Conservation (phyloP, 768 basidiomycete genomes). For the Hemileccinum rubropunctum region DNA sequence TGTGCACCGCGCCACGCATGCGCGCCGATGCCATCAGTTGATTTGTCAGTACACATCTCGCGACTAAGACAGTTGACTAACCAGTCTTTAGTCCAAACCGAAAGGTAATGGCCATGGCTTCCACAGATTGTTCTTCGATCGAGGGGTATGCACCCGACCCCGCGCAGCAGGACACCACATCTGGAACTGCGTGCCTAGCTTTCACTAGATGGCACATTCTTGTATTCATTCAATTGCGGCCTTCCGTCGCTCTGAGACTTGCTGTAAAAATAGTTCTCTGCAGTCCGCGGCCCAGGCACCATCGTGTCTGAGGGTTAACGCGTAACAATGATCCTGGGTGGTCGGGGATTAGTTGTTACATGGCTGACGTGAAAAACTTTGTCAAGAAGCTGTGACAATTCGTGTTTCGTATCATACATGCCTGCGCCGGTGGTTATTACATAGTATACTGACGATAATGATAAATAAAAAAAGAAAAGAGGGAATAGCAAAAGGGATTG, state of each 20-base stretch:
- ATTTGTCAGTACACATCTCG: too few relatives aligned
- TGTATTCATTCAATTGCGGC: neutral
- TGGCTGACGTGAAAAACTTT: too few relatives aligned
- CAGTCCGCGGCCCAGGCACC: neutral
- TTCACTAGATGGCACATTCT: neutral
- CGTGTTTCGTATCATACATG: conserved; percentile 13
- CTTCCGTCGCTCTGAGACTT: neutral
- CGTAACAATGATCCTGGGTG: neutral
- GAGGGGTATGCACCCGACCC: neutral
- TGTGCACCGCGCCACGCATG: too few relatives aligned
- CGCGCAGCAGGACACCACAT: neutral
- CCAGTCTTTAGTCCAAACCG: too few relatives aligned
- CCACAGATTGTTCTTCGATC: neutral
- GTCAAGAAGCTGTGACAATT: neutral
- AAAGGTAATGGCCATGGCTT: too few relatives aligned
- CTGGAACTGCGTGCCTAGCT: neutral
- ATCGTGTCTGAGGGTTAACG: neutral
- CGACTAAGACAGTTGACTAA: too few relatives aligned
- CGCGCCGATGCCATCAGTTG: too few relatives aligned
- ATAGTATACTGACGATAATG: neutral
- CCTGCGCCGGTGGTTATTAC: conserved; percentile 4
- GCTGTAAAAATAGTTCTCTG: conserved; percentile 6
- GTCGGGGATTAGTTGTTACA: neutral
- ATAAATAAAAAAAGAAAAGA: neutral
- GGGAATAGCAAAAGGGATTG: neutral